A percentile compares a stretch with the other conserved stretches of the same genome.
phyloP scores from a whole-genome alignment of 345 rosid species.

The Fremontodendron californicum region DNA sequence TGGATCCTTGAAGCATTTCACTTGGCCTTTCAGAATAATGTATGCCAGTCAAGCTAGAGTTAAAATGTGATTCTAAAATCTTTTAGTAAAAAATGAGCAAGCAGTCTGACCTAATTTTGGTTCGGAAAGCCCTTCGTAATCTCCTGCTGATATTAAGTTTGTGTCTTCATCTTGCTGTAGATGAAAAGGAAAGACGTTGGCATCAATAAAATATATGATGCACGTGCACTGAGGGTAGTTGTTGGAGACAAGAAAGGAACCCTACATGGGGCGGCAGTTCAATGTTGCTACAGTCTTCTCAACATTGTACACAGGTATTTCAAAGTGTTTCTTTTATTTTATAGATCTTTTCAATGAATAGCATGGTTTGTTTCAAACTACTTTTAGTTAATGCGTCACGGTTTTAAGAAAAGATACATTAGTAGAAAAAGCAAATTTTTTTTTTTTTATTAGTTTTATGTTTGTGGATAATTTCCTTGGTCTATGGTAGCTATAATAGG shows the following conservation, averaged over 20 bases:
- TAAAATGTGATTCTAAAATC: background rate
- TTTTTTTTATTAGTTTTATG: background rate
- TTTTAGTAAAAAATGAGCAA: background rate
- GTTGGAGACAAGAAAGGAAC: conserved; percentile 74
- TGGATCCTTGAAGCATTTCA: background rate
- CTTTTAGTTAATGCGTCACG: background rate
- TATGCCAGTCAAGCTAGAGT: background rate
- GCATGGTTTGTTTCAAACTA: background rate
- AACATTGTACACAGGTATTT: conserved; percentile 58
- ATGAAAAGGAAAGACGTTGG: conserved; percentile 72
- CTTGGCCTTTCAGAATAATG: background rate
- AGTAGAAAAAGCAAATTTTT: background rate
- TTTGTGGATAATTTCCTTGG: background rate
- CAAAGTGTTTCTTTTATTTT: background rate
- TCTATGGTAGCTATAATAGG: background rate
- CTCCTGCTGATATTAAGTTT: background rate
- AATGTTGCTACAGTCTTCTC: conserved; percentile 67
- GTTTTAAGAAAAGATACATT: background rate
- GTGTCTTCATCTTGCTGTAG: conserved; percentile 23
- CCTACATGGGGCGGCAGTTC: conserved; percentile 68
- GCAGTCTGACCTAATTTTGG: background rate
- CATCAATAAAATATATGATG: conserved; percentile 58
- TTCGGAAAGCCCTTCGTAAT: background rate
- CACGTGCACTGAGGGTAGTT: conserved; percentile 72
- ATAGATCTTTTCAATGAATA: background rate